Percentiles rank a stretch among this genome's conserved stretches.
These are phyloP conservation scores for Penicillium salamii DNA, from an alignment of 495 filamentous ascomycete genomes.

Conservation along the genomic window DNA sequence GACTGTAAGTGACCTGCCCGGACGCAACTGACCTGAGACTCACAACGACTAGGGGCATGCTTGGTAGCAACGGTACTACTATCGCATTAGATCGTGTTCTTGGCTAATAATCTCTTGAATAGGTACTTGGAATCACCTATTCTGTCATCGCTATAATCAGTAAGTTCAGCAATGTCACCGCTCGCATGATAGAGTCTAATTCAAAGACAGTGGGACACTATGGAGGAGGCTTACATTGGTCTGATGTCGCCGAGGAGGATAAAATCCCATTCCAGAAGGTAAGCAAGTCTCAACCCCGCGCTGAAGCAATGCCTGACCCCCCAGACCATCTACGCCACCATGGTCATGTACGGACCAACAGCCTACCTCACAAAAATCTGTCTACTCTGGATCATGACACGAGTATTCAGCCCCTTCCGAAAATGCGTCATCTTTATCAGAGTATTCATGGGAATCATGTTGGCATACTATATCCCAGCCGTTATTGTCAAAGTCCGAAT, in stretches of 20 bases:
- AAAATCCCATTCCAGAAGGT: constrained; percentile 24
- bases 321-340: constrained; percentile 29
- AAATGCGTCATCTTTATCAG: constrained; percentile 33
- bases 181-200: neutral
- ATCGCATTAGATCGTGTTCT: neutral
- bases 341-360: constrained; percentile 41
- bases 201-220: constrained; percentile 21
- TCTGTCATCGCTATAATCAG: constrained; percentile 27
- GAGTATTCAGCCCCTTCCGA: constrained; percentile 36
- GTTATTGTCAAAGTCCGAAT: constrained; percentile 38
- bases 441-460: constrained; percentile 35
- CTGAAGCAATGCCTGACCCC: neutral
- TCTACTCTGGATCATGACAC: constrained; percentile 38
- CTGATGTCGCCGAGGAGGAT: constrained; percentile 15
- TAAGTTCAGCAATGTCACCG: constrained; percentile 5
- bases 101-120: neutral
- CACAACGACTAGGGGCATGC: constrained; percentile 5
- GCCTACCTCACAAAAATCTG: constrained; percentile 40
- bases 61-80: neutral
- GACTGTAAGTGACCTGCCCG: constrained; percentile 21
- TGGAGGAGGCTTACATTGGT: constrained; percentile 23
- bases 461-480: constrained; percentile 39
- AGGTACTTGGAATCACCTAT: constrained; percentile 25
- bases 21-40: neutral
- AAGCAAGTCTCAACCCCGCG: neutral